These are phyloP conservation scores for Solanum chacoense DNA, from an alignment of 305 asterid genomes.

Conservation along the genomic window DNA sequence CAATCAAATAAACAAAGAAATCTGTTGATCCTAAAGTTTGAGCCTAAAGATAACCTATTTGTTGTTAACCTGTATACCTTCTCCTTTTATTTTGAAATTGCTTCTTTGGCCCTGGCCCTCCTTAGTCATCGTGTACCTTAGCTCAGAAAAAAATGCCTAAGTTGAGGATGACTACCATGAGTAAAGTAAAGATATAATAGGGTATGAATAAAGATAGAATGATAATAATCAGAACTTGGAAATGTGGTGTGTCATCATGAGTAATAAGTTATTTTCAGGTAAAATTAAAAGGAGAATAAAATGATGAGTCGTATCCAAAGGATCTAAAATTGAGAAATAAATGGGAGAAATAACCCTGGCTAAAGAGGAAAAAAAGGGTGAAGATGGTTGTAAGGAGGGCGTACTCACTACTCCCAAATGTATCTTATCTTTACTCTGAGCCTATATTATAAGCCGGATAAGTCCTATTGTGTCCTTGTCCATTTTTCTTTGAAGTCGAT, in stretches of 20 bases:
- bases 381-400: not conserved
- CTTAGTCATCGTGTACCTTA: not conserved
- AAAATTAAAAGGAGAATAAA: too few species aligned
- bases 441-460: not conserved
- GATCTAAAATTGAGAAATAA: too few species aligned
- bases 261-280: not conserved
- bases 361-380: not conserved
- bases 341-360: not conserved
- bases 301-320: not conserved
- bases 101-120: not conserved
- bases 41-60: not conserved
- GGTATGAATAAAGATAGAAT: not conserved
- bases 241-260: not conserved
- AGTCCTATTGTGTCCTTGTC: not conserved
- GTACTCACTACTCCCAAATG: not conserved
- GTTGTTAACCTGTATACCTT: not conserved
- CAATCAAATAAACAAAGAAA: too few species aligned
- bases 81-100: not conserved
- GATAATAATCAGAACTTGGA: not conserved
- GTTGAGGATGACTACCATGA: not conserved
- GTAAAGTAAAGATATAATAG: not conserved
- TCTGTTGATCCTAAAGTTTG: not conserved
- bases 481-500: not conserved
- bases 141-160: not conserved
- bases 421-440: not conserved